A percentile compares a stretch with the other conserved stretches of the same genome.
Evolutionary conservation across 108 stramenopile species (phyloP).

Genomic region (Pseudonitzschia delicatissima): DNA sequence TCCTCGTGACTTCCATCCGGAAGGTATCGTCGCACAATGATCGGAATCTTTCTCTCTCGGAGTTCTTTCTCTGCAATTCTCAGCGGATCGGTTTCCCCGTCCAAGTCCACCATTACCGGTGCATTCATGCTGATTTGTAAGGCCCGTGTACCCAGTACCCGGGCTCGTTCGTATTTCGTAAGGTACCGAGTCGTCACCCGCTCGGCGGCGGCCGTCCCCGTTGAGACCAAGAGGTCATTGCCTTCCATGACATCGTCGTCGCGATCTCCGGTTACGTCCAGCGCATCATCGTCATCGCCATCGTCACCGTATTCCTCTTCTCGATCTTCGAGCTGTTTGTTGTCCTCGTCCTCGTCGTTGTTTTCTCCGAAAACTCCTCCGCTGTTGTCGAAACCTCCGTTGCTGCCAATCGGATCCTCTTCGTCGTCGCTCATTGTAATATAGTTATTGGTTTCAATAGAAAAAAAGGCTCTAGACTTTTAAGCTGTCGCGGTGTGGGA

Average conservation of each 20-base stretch:
- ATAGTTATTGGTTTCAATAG: too few species aligned
- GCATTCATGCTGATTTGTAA: slow-evolving; percentile 99
- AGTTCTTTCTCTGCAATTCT: slow-evolving; percentile 98
- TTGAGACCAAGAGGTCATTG: slow-evolving; percentile 32
- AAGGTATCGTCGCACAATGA: slow-evolving; percentile 96
- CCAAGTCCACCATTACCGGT: slow-evolving; percentile 98
- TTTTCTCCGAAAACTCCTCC: slow-evolving; percentile 69
- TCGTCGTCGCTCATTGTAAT: slow-evolving; percentile 74
- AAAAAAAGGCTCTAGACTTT: too few species aligned
- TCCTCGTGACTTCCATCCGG: slow-evolving; percentile 99
- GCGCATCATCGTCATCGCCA: slow-evolving; percentile 38
- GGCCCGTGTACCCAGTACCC: slow-evolving; percentile 98
- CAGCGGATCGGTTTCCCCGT: slow-evolving; percentile 97
- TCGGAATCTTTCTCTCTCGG: slow-evolving; percentile 96
- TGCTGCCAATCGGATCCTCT: slow-evolving; percentile 71
- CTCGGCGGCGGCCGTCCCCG: slow-evolving; percentile 49
- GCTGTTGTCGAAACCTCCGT: slow-evolving; percentile 71
- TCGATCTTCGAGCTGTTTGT: slow-evolving; percentile 38
- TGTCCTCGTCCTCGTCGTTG: slow-evolving; percentile 29
- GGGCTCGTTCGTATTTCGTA: slow-evolving; percentile 98
- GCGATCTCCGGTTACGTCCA: slow-evolving; percentile 77
- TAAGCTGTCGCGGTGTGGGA: too few species aligned
- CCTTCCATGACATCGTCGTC: slow-evolving; percentile 50
- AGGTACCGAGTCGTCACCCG: slow-evolving; percentile 92
- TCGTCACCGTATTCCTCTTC: slow-evolving; percentile 41